Percentiles rank a stretch among this genome's conserved stretches.
These are phyloP conservation scores for Pyrenophora tritici-repentis DNA, from an alignment of 2,329 filamentous ascomycete genomes.

Conservation along the genomic window DNA sequence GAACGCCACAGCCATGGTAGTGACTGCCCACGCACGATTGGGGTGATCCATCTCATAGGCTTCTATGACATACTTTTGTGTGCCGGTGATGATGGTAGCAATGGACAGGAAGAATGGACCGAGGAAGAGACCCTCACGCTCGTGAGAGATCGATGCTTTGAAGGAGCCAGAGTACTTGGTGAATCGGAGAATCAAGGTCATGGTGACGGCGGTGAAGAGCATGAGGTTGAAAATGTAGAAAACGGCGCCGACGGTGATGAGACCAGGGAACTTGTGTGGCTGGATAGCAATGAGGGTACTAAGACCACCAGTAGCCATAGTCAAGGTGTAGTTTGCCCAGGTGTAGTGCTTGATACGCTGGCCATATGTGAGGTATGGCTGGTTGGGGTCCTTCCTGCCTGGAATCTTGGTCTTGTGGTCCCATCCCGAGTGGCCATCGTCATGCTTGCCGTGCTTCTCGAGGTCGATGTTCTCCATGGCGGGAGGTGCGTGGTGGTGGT, in stretches of 20 bases:
- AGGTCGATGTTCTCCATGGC: slow-evolving; percentile 28
- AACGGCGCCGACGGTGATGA: slow-evolving; percentile 57
- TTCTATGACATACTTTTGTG: slow-evolving; percentile 46
- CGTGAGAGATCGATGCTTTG: slow-evolving; percentile 54
- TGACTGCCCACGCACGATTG: slow-evolving; percentile 50
- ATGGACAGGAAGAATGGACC: slow-evolving; percentile 50
- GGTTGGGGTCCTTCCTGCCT: slow-evolving; percentile 41
- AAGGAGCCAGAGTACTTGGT: slow-evolving; percentile 52
- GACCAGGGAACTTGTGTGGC: slow-evolving; percentile 54
- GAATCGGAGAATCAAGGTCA: slow-evolving; percentile 52
- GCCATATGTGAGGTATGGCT: slow-evolving; percentile 36
- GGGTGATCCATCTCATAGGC: slow-evolving; percentile 43
- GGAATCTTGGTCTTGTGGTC: slow-evolving; percentile 34
- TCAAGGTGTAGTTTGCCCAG: slow-evolving; percentile 55
- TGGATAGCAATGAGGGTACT: slow-evolving; percentile 51
- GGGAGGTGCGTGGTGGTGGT: slow-evolving; percentile 15
- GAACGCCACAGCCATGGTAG: slow-evolving; percentile 48
- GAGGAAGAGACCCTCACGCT: slow-evolving; percentile 58
- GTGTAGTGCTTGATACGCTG: slow-evolving; percentile 50
- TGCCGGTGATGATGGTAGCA: slow-evolving; percentile 51
- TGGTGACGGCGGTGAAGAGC: slow-evolving; percentile 48
- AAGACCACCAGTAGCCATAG: slow-evolving; percentile 56
- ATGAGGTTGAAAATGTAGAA: slow-evolving; percentile 59
- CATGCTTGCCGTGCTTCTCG: slow-evolving; percentile 35
- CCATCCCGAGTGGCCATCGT: slow-evolving; percentile 23